Evolutionary conservation across 2,329 filamentous ascomycete genomes (phyloP).

Genomic region (Venturia pyrina): DNA sequence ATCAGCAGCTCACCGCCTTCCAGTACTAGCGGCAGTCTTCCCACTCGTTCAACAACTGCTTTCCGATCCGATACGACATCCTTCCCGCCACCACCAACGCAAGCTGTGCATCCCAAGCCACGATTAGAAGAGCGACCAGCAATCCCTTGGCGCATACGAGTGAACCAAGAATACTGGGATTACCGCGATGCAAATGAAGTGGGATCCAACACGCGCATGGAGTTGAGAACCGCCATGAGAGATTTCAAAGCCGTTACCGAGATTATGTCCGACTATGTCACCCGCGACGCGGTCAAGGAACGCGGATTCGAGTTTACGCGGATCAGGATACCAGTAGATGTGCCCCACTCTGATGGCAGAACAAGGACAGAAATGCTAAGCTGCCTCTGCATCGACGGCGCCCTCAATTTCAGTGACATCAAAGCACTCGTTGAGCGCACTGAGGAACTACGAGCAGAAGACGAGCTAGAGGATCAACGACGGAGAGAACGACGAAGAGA

Average conservation of each 20-base stretch:
- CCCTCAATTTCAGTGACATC: not conserved
- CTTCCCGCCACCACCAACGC: conserved; percentile 3
- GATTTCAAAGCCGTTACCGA: conserved; percentile 9
- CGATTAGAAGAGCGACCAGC: not conserved
- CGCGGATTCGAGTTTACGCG: conserved; percentile 3
- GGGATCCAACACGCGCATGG: conserved; percentile 4
- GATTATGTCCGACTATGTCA: conserved; percentile 9
- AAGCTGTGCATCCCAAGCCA: not conserved
- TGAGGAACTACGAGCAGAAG: not conserved
- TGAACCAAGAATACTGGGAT: conserved; percentile 12
- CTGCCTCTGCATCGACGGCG: conserved; percentile 8
- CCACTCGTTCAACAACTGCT: not conserved
- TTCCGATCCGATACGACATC: not conserved
- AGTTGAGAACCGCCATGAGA: not conserved
- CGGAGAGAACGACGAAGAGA: not conserved
- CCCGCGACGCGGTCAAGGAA: conserved; percentile 9
- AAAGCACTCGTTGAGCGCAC: not conserved
- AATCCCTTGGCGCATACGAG: conserved; percentile 11
- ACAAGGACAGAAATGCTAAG: not conserved
- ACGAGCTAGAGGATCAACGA: not conserved
- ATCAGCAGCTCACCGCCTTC: not conserved
- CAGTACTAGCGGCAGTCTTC: not conserved
- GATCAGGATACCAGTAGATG: conserved; percentile 4
- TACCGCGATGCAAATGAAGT: conserved; percentile 2
- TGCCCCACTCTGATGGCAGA: not conserved